These are phyloP conservation scores for Lasiodiplodia gonubiensis DNA, from an alignment of 2,329 filamentous ascomycete genomes.

Conservation along the genomic window DNA sequence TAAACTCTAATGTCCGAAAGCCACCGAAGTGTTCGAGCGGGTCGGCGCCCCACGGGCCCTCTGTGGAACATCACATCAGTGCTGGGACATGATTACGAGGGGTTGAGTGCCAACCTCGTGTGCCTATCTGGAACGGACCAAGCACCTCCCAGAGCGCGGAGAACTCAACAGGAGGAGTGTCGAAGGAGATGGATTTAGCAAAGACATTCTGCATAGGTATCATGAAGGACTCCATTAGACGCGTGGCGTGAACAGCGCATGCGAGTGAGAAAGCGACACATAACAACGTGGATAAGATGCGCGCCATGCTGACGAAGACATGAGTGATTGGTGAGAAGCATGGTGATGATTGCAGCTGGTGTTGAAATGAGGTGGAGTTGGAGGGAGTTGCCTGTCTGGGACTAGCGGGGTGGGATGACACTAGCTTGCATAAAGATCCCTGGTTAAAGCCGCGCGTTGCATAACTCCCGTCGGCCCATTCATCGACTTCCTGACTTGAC, in stretches of 20 bases:
- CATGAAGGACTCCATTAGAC: constrained; percentile 9
- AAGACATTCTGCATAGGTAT: neutral
- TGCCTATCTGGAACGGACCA: constrained; percentile 65
- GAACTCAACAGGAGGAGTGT: constrained; percentile 37
- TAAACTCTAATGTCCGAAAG: constrained; percentile 55
- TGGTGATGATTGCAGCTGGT: constrained; percentile 15
- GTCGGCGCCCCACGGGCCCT: constrained; percentile 65
- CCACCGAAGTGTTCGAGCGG: constrained; percentile 61
- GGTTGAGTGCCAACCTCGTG: constrained; percentile 54
- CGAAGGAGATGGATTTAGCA: neutral
- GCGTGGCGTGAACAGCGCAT: neutral
- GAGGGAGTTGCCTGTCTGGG: constrained; percentile 5
- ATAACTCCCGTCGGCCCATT: neutral
- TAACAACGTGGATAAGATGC: neutral
- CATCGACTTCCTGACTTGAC: constrained; percentile 17
- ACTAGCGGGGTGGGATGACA: constrained; percentile 2
- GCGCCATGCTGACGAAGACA: neutral
- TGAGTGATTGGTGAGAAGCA: neutral
- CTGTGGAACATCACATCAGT: constrained; percentile 40
- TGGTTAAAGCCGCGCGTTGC: constrained; percentile 18
- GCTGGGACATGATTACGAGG: constrained; percentile 28
- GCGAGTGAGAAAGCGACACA: neutral
- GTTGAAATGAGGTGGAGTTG: constrained; percentile 12
- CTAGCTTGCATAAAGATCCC: constrained; percentile 15
- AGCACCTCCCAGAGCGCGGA: constrained; percentile 57